Conservation (phyloP, 768 basidiomycete species). For the Boletus vermiculosoides region DNA sequence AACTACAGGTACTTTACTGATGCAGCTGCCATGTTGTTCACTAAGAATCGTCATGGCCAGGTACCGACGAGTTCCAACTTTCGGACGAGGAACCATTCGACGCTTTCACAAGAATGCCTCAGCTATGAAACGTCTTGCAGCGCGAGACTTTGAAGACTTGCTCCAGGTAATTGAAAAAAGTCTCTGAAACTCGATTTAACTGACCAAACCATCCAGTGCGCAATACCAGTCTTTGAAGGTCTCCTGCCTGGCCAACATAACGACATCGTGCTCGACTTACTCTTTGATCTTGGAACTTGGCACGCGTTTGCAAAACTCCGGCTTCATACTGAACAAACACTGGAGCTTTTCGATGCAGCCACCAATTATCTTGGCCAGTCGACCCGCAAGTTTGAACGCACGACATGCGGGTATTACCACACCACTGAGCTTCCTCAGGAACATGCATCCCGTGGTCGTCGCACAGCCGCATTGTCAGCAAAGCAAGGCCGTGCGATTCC, state of each 20-base stretch:
- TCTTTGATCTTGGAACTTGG: slow-evolving; percentile 18
- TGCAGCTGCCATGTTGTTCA: no score
- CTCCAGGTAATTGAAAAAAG: no score
- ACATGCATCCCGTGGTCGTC: background rate
- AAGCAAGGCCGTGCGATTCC: background rate
- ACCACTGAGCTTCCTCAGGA: slow-evolving; percentile 23
- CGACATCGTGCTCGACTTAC: slow-evolving; percentile 9
- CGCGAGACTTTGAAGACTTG: no score
- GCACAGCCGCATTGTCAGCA: background rate
- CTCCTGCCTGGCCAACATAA: slow-evolving; percentile 16
- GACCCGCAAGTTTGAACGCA: slow-evolving; percentile 20
- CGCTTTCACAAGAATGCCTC: no score
- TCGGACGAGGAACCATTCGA: no score
- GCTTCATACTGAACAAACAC: slow-evolving; percentile 15
- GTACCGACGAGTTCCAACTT: no score
- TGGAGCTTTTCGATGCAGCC: slow-evolving; percentile 6
- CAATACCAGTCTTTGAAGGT: slow-evolving; percentile 11
- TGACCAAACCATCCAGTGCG: slow-evolving; percentile 5
- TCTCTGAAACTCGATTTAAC: no score
- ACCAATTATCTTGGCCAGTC: background rate
- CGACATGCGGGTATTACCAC: slow-evolving; percentile 21
- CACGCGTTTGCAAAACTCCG: slow-evolving; percentile 16
- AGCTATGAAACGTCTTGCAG: no score
- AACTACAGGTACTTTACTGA: no score
- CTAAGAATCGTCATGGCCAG: background rate